These are phyloP conservation scores for Fonsecaea nubica DNA, from an alignment of 2,329 filamentous ascomycete species.

Conservation along the genomic window DNA sequence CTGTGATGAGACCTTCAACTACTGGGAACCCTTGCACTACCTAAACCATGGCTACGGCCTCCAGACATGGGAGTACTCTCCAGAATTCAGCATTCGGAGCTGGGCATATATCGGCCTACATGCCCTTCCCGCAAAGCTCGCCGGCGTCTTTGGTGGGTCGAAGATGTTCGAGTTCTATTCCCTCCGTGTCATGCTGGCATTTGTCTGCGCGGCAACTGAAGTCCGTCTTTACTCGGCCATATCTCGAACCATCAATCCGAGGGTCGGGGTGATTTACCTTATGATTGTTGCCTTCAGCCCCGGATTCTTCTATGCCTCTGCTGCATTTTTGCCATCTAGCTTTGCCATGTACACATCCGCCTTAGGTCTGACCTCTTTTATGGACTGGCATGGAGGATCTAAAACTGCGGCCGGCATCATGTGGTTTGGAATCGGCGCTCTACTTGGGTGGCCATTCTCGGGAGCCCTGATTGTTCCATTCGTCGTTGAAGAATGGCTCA, in stretches of 20 bases:
- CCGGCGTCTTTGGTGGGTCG: conserved; percentile 59
- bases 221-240: conserved; percentile 80
- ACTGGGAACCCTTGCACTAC: conserved; percentile 97
- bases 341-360: conserved; percentile 96
- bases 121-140: conserved; percentile 71
- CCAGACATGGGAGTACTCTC: conserved; percentile 99
- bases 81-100: conserved; percentile 90
- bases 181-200: conserved; percentile 75
- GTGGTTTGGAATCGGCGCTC: conserved; percentile 85
- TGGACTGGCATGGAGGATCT: conserved; percentile 83
- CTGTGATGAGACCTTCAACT: conserved; percentile 98
- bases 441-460: conserved; percentile 94
- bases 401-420: conserved; percentile 83
- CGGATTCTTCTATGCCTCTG: conserved; percentile 90
- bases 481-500: conserved; percentile 74
- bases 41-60: conserved; percentile 89
- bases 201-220: conserved; percentile 80
- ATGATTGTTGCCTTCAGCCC: conserved; percentile 78
- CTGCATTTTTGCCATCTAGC: conserved; percentile 86
- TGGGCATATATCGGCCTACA: conserved; percentile 90
- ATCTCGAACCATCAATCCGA: conserved; percentile 75
- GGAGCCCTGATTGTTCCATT: conserved; percentile 82
- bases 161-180: conserved; percentile 80
- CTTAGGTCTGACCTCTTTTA: conserved; percentile 84
- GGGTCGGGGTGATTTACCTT: conserved; percentile 85